A percentile compares a stretch with the other conserved stretches of the same genome.
Evolutionary conservation across 1,139 yeast species (phyloP).

Genomic region (Kodamaea plutei): DNA sequence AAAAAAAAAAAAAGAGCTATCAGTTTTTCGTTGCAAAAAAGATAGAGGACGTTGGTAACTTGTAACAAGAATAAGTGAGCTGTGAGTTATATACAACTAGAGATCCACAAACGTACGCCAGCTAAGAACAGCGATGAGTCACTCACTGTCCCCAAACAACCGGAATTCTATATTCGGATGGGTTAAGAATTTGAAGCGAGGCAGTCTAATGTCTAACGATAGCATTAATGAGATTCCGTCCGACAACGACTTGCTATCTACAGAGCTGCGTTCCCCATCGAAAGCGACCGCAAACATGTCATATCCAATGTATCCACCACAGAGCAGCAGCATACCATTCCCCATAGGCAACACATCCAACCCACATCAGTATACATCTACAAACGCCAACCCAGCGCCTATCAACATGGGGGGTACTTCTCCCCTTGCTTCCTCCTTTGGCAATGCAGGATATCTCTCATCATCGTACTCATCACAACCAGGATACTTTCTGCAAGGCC

Average conservation of each 20-base stretch:
- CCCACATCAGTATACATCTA: constrained; percentile 8
- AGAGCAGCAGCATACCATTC: constrained; percentile 7
- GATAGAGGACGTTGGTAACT: no score
- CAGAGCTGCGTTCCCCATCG: constrained; percentile 25
- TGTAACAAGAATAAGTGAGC: no score
- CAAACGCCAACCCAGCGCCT: constrained; percentile 2
- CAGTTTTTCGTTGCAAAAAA: no score
- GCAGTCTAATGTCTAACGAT: constrained; percentile 37
- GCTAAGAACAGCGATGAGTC: constrained; percentile 39
- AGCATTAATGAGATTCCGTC: constrained; percentile 38
- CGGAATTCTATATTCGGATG: constrained; percentile 44
- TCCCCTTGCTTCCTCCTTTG: constrained; percentile 1
- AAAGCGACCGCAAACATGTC: constrained; percentile 14
- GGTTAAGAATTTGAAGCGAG: constrained; percentile 44
- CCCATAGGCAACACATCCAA: constrained; percentile 9
- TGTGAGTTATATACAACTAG: no score
- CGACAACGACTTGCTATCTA: constrained; percentile 24
- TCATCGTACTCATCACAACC: constrained; percentile 7
- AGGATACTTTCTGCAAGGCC: neutral
- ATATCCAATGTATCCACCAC: constrained; percentile 11
- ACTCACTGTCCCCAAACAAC: constrained; percentile 40
- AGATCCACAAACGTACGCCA: no score
- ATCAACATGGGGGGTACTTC: constrained; percentile 1
- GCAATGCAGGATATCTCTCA: constrained; percentile 4
- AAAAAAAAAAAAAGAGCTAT: no score